Evolutionary conservation across 2,329 filamentous ascomycete genomes (phyloP).

Genomic region (Phialophora tarda): DNA sequence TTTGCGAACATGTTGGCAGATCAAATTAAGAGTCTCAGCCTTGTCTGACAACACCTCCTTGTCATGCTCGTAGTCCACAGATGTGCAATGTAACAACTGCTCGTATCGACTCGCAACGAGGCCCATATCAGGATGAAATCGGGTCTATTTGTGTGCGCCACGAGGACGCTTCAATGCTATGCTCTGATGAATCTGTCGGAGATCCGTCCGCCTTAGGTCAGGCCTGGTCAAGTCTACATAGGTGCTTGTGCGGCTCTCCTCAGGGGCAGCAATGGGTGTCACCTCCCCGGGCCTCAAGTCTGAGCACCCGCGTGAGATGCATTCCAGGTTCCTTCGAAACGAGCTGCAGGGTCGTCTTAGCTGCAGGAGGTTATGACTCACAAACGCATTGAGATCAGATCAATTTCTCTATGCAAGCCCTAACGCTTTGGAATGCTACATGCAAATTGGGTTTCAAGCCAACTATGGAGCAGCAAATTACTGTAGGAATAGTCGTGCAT

Average conservation of each 20-base stretch:
- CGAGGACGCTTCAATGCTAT: not conserved
- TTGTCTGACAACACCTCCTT: not conserved
- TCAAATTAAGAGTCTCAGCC: not conserved
- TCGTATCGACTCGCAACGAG: not conserved
- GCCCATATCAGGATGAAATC: not conserved
- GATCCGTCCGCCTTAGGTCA: not conserved
- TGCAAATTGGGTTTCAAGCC: not conserved
- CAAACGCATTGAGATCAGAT: not conserved
- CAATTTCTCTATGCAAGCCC: not conserved
- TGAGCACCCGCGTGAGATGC: not conserved
- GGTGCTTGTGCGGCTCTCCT: not conserved
- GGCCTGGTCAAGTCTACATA: not conserved
- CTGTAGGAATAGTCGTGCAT: not conserved
- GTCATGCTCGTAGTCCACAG: not conserved
- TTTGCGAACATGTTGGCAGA: not conserved
- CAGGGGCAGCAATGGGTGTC: constrained; percentile 2
- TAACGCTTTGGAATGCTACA: not conserved
- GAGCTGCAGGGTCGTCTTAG: not conserved
- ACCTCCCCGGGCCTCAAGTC: not conserved
- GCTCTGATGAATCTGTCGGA: not conserved
- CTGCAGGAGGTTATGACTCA: not conserved
- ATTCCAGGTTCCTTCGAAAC: not conserved
- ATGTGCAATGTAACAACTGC: constrained; percentile 2
- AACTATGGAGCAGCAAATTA: not conserved
- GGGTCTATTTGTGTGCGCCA: not conserved